phyloP scores from a whole-genome alignment of 2,329 filamentous ascomycete genomes.

The Fusarium devonianum region DNA sequence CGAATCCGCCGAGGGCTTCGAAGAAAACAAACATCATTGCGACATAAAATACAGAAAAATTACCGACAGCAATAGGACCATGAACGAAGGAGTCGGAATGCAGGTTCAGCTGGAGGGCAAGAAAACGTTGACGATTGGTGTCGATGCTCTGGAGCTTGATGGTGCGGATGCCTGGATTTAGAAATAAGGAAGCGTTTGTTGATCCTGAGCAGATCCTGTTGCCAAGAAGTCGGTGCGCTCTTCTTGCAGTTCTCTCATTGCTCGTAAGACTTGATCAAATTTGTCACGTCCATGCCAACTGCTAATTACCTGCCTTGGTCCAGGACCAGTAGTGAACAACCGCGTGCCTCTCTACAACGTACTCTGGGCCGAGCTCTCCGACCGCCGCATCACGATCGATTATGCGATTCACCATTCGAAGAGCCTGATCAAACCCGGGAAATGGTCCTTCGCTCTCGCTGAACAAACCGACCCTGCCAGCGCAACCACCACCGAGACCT shows the following conservation, averaged over 20 bases:
- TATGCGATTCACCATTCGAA: constrained; percentile 71
- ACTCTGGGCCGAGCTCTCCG: constrained; percentile 76
- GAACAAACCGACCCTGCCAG: constrained; percentile 28
- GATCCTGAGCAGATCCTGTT: constrained; percentile 34
- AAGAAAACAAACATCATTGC: background rate
- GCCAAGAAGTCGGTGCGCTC: constrained; percentile 31
- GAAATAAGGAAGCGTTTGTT: constrained; percentile 7
- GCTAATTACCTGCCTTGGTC: constrained; percentile 10
- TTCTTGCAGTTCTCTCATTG: constrained; percentile 33
- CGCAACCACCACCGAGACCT: constrained; percentile 59
- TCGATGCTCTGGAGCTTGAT: constrained; percentile 43
- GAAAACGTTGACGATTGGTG: constrained; percentile 45
- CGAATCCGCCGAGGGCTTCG: constrained; percentile 4
- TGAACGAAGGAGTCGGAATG: constrained; percentile 39
- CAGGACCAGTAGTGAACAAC: constrained; percentile 39
- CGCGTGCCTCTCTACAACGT: constrained; percentile 81
- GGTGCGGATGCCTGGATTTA: constrained; percentile 42
- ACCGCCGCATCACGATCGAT: constrained; percentile 70
- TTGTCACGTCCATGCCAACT: background rate
- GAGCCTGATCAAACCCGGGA: constrained; percentile 65
- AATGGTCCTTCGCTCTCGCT: constrained; percentile 61
- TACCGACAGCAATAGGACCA: constrained; percentile 21
- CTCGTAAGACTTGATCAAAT: constrained; percentile 20
- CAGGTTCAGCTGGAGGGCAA: constrained; percentile 43
- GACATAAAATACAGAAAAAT: background rate